These are phyloP conservation scores for Xenosphaeropsis pyriputrescens DNA, from an alignment of 2,329 filamentous ascomycete genomes.

Conservation along the genomic window DNA sequence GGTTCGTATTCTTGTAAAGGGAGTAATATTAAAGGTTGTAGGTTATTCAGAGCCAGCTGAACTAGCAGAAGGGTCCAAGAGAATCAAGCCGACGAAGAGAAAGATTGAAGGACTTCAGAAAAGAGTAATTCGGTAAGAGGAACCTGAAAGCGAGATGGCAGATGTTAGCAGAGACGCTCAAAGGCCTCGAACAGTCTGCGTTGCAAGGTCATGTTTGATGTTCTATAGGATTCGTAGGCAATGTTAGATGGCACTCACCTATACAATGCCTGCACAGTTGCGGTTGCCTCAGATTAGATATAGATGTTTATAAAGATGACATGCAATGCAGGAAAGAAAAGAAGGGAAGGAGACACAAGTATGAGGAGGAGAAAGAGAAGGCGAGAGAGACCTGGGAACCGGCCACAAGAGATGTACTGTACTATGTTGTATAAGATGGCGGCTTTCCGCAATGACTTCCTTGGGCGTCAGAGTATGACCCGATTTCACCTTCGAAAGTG, in stretches of 20 bases:
- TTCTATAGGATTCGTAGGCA: too few species aligned
- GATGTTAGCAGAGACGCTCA: background rate
- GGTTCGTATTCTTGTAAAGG: conserved; percentile 1
- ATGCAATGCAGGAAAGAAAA: background rate
- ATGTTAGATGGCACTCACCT: conserved; percentile 1
- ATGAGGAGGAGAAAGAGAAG: too few species aligned
- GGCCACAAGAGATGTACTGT: too few species aligned
- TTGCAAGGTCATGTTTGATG: too few species aligned
- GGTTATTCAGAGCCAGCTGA: conserved; percentile 20
- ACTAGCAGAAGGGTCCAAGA: conserved; percentile 7
- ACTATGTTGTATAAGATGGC: too few species aligned
- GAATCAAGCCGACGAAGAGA: conserved; percentile 1
- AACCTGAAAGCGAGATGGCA: background rate
- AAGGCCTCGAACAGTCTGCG: too few species aligned
- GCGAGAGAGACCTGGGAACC: too few species aligned
- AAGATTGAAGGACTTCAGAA: background rate
- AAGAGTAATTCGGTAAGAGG: background rate
- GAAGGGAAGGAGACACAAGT: background rate
- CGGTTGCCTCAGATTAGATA: background rate
- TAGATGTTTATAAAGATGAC: background rate
- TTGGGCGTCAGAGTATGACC: too few species aligned
- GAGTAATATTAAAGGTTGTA: conserved; percentile 8
- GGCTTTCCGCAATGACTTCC: too few species aligned
- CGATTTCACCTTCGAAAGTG: too few species aligned
- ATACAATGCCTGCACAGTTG: conserved; percentile 19